Evolutionary conservation across 2,329 filamentous ascomycete species (phyloP), one percentile per base, ranked within the genome.

Genomic region (Parafenestella ontariensis): DNA sequence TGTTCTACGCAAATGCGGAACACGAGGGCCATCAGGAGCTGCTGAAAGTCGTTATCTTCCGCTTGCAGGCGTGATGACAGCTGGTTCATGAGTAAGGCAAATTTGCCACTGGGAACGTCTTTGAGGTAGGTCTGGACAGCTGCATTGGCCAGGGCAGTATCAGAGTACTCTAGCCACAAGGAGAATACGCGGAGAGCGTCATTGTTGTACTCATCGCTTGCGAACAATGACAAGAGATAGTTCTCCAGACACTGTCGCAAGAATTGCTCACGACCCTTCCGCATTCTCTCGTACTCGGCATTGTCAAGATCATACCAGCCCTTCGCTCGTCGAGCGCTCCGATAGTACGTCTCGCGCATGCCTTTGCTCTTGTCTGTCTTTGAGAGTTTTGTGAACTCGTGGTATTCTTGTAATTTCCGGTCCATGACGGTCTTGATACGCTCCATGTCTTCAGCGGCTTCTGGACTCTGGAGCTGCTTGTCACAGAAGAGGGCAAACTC

Each of bases 401-500:
- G 77, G 0, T 96, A 87, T 72, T 99, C 94, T 54, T 90, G 87
- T 61, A 87, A 84, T 73, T 96, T 96, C 56, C 88, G 88, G 68
- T 92, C 84, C 62, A 88, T 89, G 28, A 98, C 81, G 64, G 87
- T 91, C 69, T 90, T 85, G 37, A 97, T 84, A 41, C 95, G 88
- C 26, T 86, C 85, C 55, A 96, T 85, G 66, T 99, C 95, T 72
- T 96, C 92, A 1, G 93, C 79, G 29, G 89, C 87, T 64, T 96
- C 92, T 0, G 89, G 85, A 68, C 94, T 94, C 66, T 96, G 90
- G 9, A 99, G 81, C 72, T 99, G 95, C 68, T 92, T 88, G 72
- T 99, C 94, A 68, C 96, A 99, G 72, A 99, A 99, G 46, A 88
- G 85, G 23, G 96, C 95, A 74, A 98, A 98, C 66, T 96, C 91